Percentiles rank a stretch among this genome's conserved stretches.
Evolutionary conservation across 2,329 filamentous ascomycete genomes (phyloP).

Genomic region (Acrocalymma vagum): DNA sequence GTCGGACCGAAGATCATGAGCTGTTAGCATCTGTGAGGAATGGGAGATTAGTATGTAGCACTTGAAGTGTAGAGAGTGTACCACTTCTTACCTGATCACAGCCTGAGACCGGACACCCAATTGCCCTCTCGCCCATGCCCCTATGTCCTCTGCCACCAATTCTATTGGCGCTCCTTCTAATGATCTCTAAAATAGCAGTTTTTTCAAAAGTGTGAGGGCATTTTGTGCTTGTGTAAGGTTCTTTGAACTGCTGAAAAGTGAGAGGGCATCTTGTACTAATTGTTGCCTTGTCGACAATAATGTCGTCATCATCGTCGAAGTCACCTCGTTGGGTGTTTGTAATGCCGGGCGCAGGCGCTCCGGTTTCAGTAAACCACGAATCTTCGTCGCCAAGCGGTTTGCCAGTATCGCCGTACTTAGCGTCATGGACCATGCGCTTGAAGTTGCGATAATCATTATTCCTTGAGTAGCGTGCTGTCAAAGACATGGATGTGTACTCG

Average conservation of each 20-base stretch:
- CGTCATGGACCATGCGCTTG: conserved; percentile 69
- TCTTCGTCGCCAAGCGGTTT: conserved; percentile 63
- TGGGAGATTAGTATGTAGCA: neutral
- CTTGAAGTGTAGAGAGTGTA: neutral
- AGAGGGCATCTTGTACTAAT: conserved; percentile 75
- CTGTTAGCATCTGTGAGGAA: conserved; percentile 36
- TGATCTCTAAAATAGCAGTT: conserved; percentile 66
- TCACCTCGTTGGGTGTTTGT: conserved; percentile 44
- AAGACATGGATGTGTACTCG: conserved; percentile 50
- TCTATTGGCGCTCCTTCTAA: conserved; percentile 30
- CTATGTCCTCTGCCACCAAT: conserved; percentile 21
- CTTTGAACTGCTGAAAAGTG: conserved; percentile 68
- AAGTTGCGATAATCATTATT: conserved; percentile 70
- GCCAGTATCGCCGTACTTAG: conserved; percentile 62
- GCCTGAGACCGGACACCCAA: conserved; percentile 71
- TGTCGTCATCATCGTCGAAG: conserved; percentile 70
- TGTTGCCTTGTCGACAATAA: conserved; percentile 70
- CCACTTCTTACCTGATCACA: conserved; percentile 59
- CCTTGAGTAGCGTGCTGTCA: conserved; percentile 60
- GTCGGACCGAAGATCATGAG: conserved; percentile 37
- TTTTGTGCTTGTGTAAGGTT: conserved; percentile 71
- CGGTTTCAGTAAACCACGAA: conserved; percentile 69
- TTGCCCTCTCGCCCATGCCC: conserved; percentile 36
- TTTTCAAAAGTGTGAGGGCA: conserved; percentile 80
- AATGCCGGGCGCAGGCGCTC: conserved; percentile 52